Base-by-base conservation (phyloP, 1,284 basidiomycete genomes). In the Afroboletus lepidellus region DNA sequence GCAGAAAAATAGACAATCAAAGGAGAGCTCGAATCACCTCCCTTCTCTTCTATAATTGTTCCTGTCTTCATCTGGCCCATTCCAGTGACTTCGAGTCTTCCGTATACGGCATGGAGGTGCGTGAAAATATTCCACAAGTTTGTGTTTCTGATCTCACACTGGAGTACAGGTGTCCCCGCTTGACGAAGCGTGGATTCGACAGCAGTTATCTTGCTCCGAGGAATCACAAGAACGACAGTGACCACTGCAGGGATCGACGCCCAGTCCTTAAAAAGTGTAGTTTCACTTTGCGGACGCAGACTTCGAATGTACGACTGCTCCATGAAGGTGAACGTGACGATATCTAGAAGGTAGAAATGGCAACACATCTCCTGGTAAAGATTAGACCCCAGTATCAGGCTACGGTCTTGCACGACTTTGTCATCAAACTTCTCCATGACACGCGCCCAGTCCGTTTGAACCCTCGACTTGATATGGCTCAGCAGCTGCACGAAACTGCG, bases 401-500 rank as follows among this genome's bases (percentile, higher is more conserved):
- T 68, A 0, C 41, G 50, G 48, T 77, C 72, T 2, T 23, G 36
- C 25, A 57, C n/a, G 3, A 76, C 49, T 11, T 66, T 44, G 2
- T 58, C 45, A 16, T 74, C 51, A 12, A 77, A 60, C 13, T 41
- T 45, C 1, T 54, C 42, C 60, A 78, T 69, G n/a, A 63, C 65
- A 25, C 60, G 48, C 0, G 41, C 32, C 75, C 77, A 79, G 34
- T 69, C 61, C 12, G 54, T 62, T 8, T 60, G 52, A 2, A 74
- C 60, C 41, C 68, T 61, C 12, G 57, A 59, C 45, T 73, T 74
- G 43, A 77, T 63, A n/a, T 71, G 57, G 5, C 59, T 56, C n/a
- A 83, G 63, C 23, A 83, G 57, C 3, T 67, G 56, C 1, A 63
- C 77, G 48, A 81, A 79, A 36, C 72, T 74, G 24, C 62, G 69